Evolutionary conservation across 495 filamentous ascomycete species (phyloP), one percentile per base, ranked within the genome.

Genomic region (Penicillium subrubescens): DNA sequence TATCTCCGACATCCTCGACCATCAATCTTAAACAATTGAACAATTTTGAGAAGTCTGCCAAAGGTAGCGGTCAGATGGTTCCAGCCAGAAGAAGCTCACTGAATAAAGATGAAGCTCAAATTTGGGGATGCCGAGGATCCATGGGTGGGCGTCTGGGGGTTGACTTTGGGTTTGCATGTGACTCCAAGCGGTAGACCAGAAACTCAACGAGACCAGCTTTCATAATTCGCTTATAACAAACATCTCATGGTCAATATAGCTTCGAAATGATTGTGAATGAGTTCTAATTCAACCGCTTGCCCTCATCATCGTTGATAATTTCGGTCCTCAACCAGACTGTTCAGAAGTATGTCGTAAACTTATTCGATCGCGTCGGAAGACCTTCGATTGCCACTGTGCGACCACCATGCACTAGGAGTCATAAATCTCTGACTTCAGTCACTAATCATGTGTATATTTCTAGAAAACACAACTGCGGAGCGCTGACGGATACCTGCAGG

Each of bases 101-200:
- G 19, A 62, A 29, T 50, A 41, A 17, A 31, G 0, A n/a, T 8
- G 48, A 52, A 29, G 23, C 48, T 52, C 48, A 17, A 52, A 52
- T 29, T 29, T 52, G 25, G 48, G 25, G 27, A 27, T 11, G 15
- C 48, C 48, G 23, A 27, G 48, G 48, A 31, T 29, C 48, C 44
- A 11, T 48, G 44, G 44, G 15, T 25, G 15, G 1, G 21, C 19
- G 3, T 23, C 14, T 8, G 41, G n/a, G n/a, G 19, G 19, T 25
- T 48, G 44, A 25, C 48, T n/a, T 27, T 52, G 48, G 48, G 15
- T 52, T 52, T 21, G 23, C 48, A 52, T 52, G 48, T 52, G 48
- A 31, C 25, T 15, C 12, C 14, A 31, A 14, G 27, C 12, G 23
- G 10, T 12, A 3, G 29, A 8, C 15, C 12, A 11, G 7, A 31